phyloP scores from a whole-genome alignment of 106 monocot species.

The Dendrobium chrysotoxum region DNA sequence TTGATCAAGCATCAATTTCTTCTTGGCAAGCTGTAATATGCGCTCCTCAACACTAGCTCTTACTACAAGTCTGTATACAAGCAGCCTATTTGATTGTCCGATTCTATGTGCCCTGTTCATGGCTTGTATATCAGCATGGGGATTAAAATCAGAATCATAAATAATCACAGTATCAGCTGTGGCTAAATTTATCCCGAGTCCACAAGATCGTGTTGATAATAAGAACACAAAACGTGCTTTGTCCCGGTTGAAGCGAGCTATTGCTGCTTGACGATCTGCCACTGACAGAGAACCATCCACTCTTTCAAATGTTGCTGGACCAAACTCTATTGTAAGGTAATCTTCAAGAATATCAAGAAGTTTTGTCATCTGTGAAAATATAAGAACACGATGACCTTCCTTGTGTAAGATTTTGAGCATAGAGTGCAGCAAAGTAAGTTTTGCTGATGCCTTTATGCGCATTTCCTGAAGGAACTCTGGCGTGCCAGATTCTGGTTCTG shows the following conservation, averaged over 20 bases:
- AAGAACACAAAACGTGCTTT: conserved; percentile 91
- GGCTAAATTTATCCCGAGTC: conserved; percentile 94
- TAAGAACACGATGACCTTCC: conserved; percentile 91
- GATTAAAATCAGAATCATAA: conserved; percentile 99
- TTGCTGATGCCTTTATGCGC: conserved; percentile 96
- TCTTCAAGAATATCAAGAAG: conserved; percentile 98
- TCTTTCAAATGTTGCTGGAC: conserved; percentile 81
- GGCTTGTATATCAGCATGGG: conserved; percentile 99
- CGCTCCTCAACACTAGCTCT: conserved; percentile 98
- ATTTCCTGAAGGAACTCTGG: conserved; percentile 87
- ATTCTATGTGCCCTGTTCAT: conserved; percentile 99
- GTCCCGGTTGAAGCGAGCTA: conserved; percentile 90
- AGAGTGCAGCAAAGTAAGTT: conserved; percentile 72
- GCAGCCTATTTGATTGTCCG: conserved; percentile 87
- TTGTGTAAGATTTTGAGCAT: conserved; percentile 83
- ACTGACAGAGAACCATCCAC: conserved; percentile 95
- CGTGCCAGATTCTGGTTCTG: conserved; percentile 89
- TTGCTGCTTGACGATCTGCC: conserved; percentile 82
- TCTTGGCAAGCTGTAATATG: conserved; percentile 93
- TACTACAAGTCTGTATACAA: conserved; percentile 94
- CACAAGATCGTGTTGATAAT: conserved; percentile 94
- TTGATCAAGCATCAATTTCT: conserved; percentile 98
- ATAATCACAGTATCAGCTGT: conserved; percentile 97
- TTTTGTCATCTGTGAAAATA: conserved; percentile 99
- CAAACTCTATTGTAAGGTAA: conserved; percentile 78